Evolutionary conservation across 164 flowering plant genomes (phyloP), one percentile per base, ranked within the genome.

Genomic region (Santalum album): DNA sequence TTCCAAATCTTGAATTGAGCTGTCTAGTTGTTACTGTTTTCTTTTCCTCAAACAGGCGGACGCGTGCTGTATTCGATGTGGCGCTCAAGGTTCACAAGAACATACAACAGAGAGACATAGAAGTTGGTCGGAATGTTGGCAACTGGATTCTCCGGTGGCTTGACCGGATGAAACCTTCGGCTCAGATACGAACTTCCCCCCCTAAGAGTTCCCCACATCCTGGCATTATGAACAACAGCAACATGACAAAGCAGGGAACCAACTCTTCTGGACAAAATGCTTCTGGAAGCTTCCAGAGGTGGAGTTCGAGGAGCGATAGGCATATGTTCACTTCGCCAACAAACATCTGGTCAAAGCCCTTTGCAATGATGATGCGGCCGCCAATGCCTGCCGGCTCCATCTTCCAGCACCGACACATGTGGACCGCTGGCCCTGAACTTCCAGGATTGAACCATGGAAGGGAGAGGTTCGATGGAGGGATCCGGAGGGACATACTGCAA

Each of bases 101-200:
- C 45, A 64, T 88, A 68, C 95, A 88, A 60, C 68, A 86, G 51
- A 81, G 89, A 60, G 96, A 86, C 62, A 60, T 88, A 40, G 94
- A 81, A 72, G 91, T 80, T 42, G 95, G 95, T 19, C 67, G 83
- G 55, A 86, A 70, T 57, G 67, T 88, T n/a, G 94, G 91, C n/a
- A 92, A 86, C 67, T 55, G 81, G 86, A 83, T 92, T 53, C 82
- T 92, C 11, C 69, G 91, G 10, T 74, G 84, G 76, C 88, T 92
- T 25, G 95, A 86, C 54, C 70, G 71, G 23, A 66, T 72, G 78
- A 88, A 88, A 60, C 96, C 96, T 15, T 78, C 83, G 2, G 98
- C 95, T 39, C 78, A 84, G 49, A 92, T 88, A 43, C 79, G 96
- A 50, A 72, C 65, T 34, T 55, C 58, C 9, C 49, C 58, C 9